Evolutionary conservation across 192 early-diverging fungal genomes (phyloP), one percentile per base, ranked within the genome.

Genomic region (Umbelopsis vinacea): DNA sequence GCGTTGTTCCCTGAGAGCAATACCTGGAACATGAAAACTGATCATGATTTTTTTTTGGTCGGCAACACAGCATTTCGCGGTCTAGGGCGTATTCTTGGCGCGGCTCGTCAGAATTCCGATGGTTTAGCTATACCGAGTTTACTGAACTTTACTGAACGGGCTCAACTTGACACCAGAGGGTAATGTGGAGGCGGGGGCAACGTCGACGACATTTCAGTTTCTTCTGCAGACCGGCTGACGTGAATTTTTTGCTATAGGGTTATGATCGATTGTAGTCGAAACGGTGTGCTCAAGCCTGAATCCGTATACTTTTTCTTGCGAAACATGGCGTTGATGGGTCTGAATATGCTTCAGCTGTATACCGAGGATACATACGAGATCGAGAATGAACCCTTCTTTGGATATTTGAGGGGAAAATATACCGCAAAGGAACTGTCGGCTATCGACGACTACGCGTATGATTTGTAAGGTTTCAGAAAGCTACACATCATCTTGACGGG

Each of bases 281-380:
- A 91, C 66, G 93, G 91, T 19, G 94, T 95, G 15, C 60, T 92
- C 35, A 82, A 75, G 19, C 74, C 90, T 17, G 70, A 87, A 0
- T 87, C 80, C 40, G 87, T 95, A 10, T 86, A 85, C 14, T 89
- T 82, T 46, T 70, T 95, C 74, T 77, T 95, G 57, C 86, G 92
- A 14, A 85, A 87, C 47, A 91, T 89, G 81, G 92, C 95, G n/a
- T 73, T 95, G 45, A 88, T 94, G 84, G 95, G 95, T 6, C 82
- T 94, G 79, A 95, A 92, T 71, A 94, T 92, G 83, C 80, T 96
- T 48, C 94, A 95, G 79, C 77, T 96, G 67, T 96, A 96, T 77
- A 96, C 95, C 2, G 95, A 96, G 67, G 95, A 96, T 67, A 96
- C 95, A 0, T 96, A 89, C 77, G 83, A 92, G 72, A 89, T 93